phyloP scores from a whole-genome alignment of 345 rosid genomes.

The Xanthoceras sorbifolium region DNA sequence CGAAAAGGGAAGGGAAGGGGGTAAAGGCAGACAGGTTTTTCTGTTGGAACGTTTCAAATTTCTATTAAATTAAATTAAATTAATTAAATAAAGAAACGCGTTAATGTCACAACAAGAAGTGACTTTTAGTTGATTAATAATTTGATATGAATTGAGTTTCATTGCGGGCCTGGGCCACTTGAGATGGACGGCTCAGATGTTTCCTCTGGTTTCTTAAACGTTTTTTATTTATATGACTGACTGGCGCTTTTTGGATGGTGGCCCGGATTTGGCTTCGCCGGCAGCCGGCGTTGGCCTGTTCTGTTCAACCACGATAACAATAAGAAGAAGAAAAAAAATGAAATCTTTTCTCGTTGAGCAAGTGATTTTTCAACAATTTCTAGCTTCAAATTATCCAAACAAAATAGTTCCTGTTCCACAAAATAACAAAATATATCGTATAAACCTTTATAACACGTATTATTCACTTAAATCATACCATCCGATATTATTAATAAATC shows the following conservation, averaged over 20 bases:
- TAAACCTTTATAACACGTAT: too few relatives aligned
- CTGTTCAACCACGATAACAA: not conserved
- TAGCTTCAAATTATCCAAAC: not conserved
- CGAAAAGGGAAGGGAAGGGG: not conserved
- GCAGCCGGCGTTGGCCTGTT: not conserved
- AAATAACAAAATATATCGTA: too few relatives aligned
- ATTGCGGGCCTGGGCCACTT: not conserved
- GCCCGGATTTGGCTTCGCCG: not conserved
- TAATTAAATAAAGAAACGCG: not conserved
- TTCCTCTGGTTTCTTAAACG: not conserved
- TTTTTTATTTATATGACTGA: not conserved
- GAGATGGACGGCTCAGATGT: slow-evolving; percentile 19
- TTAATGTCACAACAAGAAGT: not conserved
- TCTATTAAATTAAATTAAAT: not conserved
- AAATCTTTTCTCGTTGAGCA: not conserved
- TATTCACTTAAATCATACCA: too few relatives aligned
- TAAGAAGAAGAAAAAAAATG: not conserved
- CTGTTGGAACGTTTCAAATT: slow-evolving; percentile 25
- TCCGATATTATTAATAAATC: not conserved
- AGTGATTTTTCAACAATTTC: not conserved
- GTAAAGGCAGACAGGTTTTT: slow-evolving; percentile 24
- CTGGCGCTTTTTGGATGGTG: not conserved
- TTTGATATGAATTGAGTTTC: not conserved
- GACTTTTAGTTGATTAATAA: too few relatives aligned
- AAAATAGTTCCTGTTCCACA: not conserved